Percentiles rank a stretch among this genome's conserved stretches.
Evolutionary conservation across 768 basidiomycete species (phyloP).

Genomic region (Lentinula boryana): DNA sequence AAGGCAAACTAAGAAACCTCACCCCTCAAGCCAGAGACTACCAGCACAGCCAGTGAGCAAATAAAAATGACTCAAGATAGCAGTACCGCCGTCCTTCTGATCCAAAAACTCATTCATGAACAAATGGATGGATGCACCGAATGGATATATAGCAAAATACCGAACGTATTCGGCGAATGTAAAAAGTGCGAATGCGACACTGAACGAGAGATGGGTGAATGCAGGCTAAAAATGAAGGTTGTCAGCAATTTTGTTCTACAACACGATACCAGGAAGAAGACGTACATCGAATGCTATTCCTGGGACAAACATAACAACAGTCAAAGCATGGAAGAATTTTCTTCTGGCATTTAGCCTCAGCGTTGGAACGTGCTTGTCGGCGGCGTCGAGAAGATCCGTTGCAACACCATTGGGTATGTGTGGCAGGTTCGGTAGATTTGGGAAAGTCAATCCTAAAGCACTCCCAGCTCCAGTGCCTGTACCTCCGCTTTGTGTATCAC

Average conservation of each 20-base stretch:
- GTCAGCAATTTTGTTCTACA: background rate
- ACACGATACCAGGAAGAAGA: conserved; percentile 14
- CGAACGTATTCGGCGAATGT: conserved; percentile 96
- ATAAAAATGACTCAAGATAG: conserved; percentile 97
- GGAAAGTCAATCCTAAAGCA: conserved; percentile 34
- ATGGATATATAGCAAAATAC: conserved; percentile 97
- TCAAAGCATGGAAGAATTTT: conserved; percentile 95
- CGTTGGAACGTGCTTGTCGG: conserved; percentile 87
- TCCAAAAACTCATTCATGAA: conserved; percentile 99
- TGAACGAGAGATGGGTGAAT: conserved; percentile 93
- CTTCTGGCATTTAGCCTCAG: conserved; percentile 86
- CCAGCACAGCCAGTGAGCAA: conserved; percentile 92
- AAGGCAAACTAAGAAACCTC: conserved; percentile 23
- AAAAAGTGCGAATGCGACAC: conserved; percentile 90
- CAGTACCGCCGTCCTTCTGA: conserved; percentile 90
- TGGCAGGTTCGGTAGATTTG: conserved; percentile 42
- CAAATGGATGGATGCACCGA: conserved; percentile 87
- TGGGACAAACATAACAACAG: conserved; percentile 95
- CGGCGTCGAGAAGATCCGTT: conserved; percentile 70
- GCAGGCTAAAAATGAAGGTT: conserved; percentile 65
- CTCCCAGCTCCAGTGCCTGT: background rate
- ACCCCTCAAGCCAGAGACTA: conserved; percentile 94
- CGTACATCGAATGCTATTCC: conserved; percentile 89
- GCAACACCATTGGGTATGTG: conserved; percentile 39
- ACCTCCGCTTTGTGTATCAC: conserved; percentile 2